Percentiles rank a stretch among this genome's conserved stretches.
phyloP scores from a whole-genome alignment of 345 rosid species.

The Corchorus capsularis region DNA sequence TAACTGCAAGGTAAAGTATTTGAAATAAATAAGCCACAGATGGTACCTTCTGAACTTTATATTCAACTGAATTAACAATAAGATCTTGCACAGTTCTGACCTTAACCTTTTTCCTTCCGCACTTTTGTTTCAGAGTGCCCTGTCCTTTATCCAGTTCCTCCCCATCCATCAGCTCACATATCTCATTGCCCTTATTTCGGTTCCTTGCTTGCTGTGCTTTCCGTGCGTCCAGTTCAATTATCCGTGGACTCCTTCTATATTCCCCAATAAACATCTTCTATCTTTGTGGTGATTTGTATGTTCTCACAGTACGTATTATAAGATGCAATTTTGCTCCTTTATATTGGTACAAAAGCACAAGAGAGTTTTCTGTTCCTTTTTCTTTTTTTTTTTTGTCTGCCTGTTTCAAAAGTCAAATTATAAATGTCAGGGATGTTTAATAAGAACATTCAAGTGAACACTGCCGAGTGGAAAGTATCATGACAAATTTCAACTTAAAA shows the following conservation, averaged over 20 bases:
- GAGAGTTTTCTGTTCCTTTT: neutral
- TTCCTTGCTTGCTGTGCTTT: conserved; percentile 22
- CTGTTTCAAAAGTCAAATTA: conserved; percentile 20
- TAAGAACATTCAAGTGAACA: neutral
- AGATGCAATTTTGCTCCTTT: conserved; percentile 14
- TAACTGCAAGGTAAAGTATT: conserved; percentile 14
- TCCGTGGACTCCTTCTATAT: conserved; percentile 28
- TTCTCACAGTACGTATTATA: neutral
- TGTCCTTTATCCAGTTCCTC: conserved; percentile 9
- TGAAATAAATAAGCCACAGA: conserved; percentile 1
- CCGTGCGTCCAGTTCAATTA: conserved; percentile 28
- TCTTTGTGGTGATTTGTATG: neutral
- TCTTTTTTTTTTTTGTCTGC: neutral
- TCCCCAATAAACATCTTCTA: conserved; percentile 18
- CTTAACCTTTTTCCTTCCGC: conserved; percentile 26
- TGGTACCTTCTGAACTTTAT: conserved; percentile 22
- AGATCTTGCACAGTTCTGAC: conserved; percentile 28
- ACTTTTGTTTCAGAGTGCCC: conserved; percentile 18
- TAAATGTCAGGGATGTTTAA: conserved; percentile 2
- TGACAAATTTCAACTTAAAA: neutral
- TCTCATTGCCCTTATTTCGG: conserved; percentile 9
- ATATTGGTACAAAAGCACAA: conserved; percentile 9
- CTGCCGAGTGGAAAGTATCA: neutral
- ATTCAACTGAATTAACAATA: conserved; percentile 23
- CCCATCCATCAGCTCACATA: neutral